Evolutionary conservation across 768 basidiomycete genomes (phyloP), one percentile per base, ranked within the genome.

Genomic region (Hirschioporus abietinus): DNA sequence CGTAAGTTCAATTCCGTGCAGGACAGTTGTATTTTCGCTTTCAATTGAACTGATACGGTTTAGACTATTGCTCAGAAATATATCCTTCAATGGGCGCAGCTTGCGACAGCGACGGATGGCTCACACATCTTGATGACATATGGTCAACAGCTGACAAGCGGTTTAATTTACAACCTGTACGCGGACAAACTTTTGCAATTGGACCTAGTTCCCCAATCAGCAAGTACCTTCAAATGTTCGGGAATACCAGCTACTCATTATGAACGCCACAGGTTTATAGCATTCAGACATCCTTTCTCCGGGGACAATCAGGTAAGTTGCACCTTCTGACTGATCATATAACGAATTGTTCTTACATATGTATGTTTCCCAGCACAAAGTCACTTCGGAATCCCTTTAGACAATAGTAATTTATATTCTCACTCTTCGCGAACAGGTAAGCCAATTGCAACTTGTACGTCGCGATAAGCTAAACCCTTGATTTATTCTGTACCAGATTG

Each of bases 261-360:
- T n/a, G n/a, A n/a, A n/a, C n/a, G n/a, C n/a, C n/a, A n/a, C n/a
- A 78, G 12, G 71, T 86, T 17, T 85, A 36, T 36, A 15, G 15
- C 15, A 36, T 15, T 36, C 35, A 36, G 35, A 36, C 35, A 36
- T 7, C 15, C 35, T 36, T 36, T 15, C 15, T 36, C 7, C 7
- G 15, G 7, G 15, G 15, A 7, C 35, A 36, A 36, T 36, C 35
- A 7, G 7, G 35, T 36, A 15, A 36, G 35, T 36, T 7, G 15
- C 15, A 36, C 15, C 7, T 15, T 7, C 15, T 36, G 15, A 36
- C 7, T 7, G 15, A 36, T 15, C 7, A 15, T 7, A 60, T 7
- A 20, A 60, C 20, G 20, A 23, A 27, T 60, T 7, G 10, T 27
- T 27, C 27, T 23, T 60, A 60, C 35, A 15, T 7, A 36, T 7